A percentile compares a stretch with the other conserved stretches of the same genome.
phyloP scores from a whole-genome alignment of 2,329 filamentous ascomycete species.

The Penicillium brasilianum region DNA sequence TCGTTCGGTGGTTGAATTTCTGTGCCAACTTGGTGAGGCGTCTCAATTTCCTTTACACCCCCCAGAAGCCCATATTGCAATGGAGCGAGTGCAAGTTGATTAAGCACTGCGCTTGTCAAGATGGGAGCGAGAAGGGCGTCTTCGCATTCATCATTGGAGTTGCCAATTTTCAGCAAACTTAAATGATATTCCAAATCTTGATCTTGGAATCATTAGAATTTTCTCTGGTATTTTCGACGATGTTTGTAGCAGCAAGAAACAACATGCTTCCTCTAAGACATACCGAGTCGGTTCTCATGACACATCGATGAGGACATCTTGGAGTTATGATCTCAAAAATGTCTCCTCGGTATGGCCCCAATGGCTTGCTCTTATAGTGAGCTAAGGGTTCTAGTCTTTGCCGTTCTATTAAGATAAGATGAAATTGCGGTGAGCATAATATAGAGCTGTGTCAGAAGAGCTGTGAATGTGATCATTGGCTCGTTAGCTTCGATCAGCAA shows the following conservation, averaged over 20 bases:
- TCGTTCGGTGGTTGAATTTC: conserved; percentile 12
- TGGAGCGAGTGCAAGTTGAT: conserved; percentile 6
- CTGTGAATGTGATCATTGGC: background rate
- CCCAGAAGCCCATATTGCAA: conserved; percentile 11
- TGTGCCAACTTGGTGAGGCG: background rate
- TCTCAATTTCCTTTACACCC: conserved; percentile 7
- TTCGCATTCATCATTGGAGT: no score
- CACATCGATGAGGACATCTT: background rate
- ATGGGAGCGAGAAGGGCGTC: conserved; percentile 9
- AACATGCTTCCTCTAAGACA: background rate
- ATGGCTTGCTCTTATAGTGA: background rate
- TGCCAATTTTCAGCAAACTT: conserved; percentile 14
- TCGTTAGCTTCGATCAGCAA: background rate
- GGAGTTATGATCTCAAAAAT: background rate
- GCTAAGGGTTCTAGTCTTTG: background rate
- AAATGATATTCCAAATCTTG: conserved; percentile 11
- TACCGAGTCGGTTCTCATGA: background rate
- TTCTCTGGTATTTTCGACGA: background rate
- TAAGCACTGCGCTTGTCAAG: conserved; percentile 5
- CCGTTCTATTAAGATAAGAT: background rate
- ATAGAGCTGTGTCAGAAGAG: background rate
- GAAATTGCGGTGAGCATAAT: background rate
- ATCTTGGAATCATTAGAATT: conserved; percentile 1
- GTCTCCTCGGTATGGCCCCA: background rate
- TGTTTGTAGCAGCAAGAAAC: background rate